Percentiles rank a stretch among this genome's conserved stretches.
These are phyloP conservation scores for Alternaria triticimaculans DNA, from an alignment of 2,329 filamentous ascomycete species.

Conservation along the genomic window DNA sequence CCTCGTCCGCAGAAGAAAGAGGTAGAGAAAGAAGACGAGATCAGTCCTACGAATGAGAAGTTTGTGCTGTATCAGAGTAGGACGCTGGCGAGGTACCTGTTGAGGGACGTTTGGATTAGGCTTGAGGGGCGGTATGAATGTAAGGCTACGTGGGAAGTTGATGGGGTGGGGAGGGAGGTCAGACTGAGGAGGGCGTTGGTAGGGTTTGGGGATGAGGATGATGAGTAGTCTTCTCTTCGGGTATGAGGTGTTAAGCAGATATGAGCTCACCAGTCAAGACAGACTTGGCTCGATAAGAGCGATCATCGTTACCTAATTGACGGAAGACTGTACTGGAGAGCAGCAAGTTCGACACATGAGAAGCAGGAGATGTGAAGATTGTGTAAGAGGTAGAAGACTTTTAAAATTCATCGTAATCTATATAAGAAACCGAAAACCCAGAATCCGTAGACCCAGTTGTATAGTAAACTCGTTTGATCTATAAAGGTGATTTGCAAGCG, in stretches of 20 bases:
- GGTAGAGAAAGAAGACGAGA: not conserved
- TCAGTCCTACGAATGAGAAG: conserved; percentile 10
- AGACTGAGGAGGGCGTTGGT: conserved; percentile 12
- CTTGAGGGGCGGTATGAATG: conserved; percentile 16
- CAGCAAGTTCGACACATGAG: too few species aligned
- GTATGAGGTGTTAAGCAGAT: too few species aligned
- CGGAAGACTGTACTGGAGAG: too few species aligned
- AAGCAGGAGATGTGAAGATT: too few species aligned
- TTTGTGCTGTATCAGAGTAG: conserved; percentile 22
- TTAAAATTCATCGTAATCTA: conserved; percentile 7
- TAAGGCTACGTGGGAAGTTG: conserved; percentile 17
- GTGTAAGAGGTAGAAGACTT: conserved; percentile 70
- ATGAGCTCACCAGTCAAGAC: too few species aligned
- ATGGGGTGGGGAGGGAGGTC: conserved; percentile 6
- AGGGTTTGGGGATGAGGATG: conserved; percentile 1
- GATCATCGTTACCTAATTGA: too few species aligned
- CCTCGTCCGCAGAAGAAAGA: not conserved
- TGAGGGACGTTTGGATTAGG: conserved; percentile 16
- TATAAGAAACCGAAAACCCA: not conserved
- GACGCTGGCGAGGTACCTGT: conserved; percentile 11
- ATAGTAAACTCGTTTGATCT: conserved; percentile 8
- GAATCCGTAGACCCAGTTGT: conserved; percentile 1
- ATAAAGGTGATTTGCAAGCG: conserved; percentile 1
- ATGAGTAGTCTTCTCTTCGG: not conserved
- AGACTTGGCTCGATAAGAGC: too few species aligned